phyloP scores from a whole-genome alignment of 495 filamentous ascomycete genomes.

The Xylaria telfairii region DNA sequence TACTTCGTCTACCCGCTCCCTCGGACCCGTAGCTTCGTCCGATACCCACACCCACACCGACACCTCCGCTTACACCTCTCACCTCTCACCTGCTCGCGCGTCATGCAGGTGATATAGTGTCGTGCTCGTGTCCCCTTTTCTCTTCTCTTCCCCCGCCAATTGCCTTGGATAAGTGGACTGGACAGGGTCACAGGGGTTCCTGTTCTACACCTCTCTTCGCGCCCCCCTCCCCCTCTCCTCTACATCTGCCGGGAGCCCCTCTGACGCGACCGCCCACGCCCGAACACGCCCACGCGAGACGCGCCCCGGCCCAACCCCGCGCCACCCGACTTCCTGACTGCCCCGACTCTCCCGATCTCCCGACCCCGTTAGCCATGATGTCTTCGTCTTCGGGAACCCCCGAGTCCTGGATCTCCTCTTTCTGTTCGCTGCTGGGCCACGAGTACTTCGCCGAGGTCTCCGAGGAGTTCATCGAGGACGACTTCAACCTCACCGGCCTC shows the following conservation, averaged over 20 bases:
- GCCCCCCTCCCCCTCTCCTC: not conserved
- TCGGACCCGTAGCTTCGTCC: not conserved
- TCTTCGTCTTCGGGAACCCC: conserved; percentile 81
- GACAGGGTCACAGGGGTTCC: conserved; percentile 10
- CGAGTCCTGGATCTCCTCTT: conserved; percentile 97
- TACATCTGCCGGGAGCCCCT: conserved; percentile 6
- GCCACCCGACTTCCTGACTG: too few relatives aligned
- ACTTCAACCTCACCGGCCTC: conserved; percentile 96
- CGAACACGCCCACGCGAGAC: not conserved
- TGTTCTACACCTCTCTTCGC: not conserved
- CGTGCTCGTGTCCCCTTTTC: not conserved
- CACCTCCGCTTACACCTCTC: too few relatives aligned
- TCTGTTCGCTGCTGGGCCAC: conserved; percentile 92
- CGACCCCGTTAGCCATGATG: conserved; percentile 46
- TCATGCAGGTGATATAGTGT: conserved; percentile 28
- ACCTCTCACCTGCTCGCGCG: not conserved
- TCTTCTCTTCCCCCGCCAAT: conserved; percentile 10
- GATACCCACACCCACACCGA: too few relatives aligned
- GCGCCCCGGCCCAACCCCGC: not conserved
- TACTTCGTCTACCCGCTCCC: not conserved
- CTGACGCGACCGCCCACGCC: conserved; percentile 4
- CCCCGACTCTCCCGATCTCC: too few relatives aligned
- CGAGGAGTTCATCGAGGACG: conserved; percentile 99
- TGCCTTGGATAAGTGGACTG: not conserved
- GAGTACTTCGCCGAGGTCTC: conserved; percentile 99